These are phyloP conservation scores for Cadophora luteo-olivacea DNA, from an alignment of 2,329 filamentous ascomycete species.

Conservation along the genomic window DNA sequence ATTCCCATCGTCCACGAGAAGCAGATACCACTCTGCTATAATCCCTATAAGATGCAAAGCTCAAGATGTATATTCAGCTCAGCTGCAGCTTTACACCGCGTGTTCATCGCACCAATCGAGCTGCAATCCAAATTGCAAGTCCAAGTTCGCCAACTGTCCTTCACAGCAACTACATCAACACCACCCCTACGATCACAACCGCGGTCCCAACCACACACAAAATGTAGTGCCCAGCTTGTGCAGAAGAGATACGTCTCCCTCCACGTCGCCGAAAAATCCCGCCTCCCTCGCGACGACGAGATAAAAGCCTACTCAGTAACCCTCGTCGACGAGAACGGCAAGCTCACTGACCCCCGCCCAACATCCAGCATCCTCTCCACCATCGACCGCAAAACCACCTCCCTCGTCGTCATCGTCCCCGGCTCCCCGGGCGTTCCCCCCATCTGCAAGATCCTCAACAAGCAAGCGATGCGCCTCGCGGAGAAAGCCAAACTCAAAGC, in stretches of 20 bases:
- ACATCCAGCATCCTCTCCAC: conserved; percentile 48
- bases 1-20: background rate
- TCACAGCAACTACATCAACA: conserved; percentile 25
- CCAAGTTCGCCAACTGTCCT: conserved; percentile 22
- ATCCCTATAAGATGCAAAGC: conserved; percentile 34
- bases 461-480: conserved; percentile 55
- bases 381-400: conserved; percentile 56
- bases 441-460: conserved; percentile 75
- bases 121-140: conserved; percentile 32
- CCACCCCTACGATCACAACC: conserved; percentile 15
- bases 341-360: conserved; percentile 44
- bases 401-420: conserved; percentile 56
- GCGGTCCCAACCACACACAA: conserved; percentile 12
- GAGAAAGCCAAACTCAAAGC: conserved; percentile 52
- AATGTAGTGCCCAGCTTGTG: conserved; percentile 4
- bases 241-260: conserved; percentile 28
- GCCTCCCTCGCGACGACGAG: conserved; percentile 53
- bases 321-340: conserved; percentile 48
- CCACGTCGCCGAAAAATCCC: conserved; percentile 33
- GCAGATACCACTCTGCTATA: background rate
- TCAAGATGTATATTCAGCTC: conserved; percentile 49
- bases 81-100: conserved; percentile 53
- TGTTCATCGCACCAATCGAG: conserved; percentile 52
- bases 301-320: conserved; percentile 53
- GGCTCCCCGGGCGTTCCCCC: conserved; percentile 51